phyloP scores from a whole-genome alignment of 495 filamentous ascomycete species.

The Penicillium pancosmium region DNA sequence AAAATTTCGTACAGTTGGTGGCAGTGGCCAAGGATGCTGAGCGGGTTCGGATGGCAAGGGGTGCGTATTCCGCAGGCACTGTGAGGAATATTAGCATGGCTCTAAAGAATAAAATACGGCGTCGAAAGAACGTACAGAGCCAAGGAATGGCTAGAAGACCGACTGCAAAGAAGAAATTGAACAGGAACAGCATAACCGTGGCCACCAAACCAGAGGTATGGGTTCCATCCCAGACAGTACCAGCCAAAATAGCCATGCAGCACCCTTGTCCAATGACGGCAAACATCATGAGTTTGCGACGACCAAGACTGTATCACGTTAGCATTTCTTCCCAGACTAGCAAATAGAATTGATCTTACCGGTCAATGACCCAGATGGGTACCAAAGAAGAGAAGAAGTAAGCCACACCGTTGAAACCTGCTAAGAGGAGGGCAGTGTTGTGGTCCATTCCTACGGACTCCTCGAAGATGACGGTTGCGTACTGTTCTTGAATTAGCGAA shows the following conservation, averaged over 20 bases:
- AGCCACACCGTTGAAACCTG: constrained; percentile 49
- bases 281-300: constrained; percentile 50
- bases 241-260: constrained; percentile 45
- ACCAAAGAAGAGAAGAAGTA: constrained; percentile 52
- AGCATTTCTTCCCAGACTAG: constrained; percentile 2
- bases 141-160: constrained; percentile 39
- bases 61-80: constrained; percentile 41
- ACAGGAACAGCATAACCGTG: constrained; percentile 39
- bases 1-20: constrained; percentile 31
- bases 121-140: constrained; percentile 30
- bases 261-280: constrained; percentile 54
- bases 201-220: constrained; percentile 35
- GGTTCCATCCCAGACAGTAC: constrained; percentile 33
- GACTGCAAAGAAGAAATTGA: constrained; percentile 42
- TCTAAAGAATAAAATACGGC: too few relatives aligned
- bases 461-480: constrained; percentile 42
- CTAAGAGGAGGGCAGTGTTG: constrained; percentile 45
- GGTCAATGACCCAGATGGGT: constrained; percentile 55
- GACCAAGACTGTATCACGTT: constrained; percentile 37
- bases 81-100: not conserved
- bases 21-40: constrained; percentile 38
- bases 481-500: constrained; percentile 18
- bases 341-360: constrained; percentile 16
- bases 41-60: constrained; percentile 38
- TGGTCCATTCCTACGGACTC: constrained; percentile 41